Base-by-base conservation (phyloP, 352 stramenopile genomes). In the Phytophthora constricta region DNA sequence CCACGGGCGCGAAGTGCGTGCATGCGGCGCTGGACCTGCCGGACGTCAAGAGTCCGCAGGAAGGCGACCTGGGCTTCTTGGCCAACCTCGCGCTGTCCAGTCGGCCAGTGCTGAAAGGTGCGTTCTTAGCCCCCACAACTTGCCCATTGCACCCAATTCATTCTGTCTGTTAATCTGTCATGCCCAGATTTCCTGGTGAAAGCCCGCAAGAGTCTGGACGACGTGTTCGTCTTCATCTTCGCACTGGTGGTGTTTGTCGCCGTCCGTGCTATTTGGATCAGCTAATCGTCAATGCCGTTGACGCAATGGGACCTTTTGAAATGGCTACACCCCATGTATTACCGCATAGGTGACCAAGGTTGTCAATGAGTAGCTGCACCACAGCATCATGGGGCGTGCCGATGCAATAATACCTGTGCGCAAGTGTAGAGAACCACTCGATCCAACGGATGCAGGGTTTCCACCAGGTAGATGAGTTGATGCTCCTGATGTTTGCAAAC, bases 181-280 rank as follows among this genome's bases (percentile, higher is more conserved):
- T n/a, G n/a, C 10, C 11, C 46, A 91, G 82, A 73, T n/a, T 89
- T 90, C 55, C 45, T 91, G 39, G 72, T 80, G 49, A 86, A 89
- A 66, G 62, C 76, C 8, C 84, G 82, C 64, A 91, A 93, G 71
- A 80, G 79, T 46, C 50, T 89, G 25, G 84, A 93, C 65, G 84
- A 93, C 50, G 70, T 90, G 23, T 90, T 90, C 48, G 73, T 93
- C 53, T 93, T 93, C 58, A 70, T 93, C 51, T 93, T 88, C 65
- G 70, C 63, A 41, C 66, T 93, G 9, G 69, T 93, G 20, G 26
- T 91, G 43, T 64, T 65, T 9, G 65, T 89, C 42, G 77, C 82
- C 19, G 58, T 72, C 4, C 80, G 82, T 27, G 74, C 72, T 20
- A 74, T 86, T 58, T 87, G 77, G 74, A 19, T 72, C 23, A 74